Conservation (phyloP, 1,139 yeast species). For the Hyphopichia khmerensis region DNA sequence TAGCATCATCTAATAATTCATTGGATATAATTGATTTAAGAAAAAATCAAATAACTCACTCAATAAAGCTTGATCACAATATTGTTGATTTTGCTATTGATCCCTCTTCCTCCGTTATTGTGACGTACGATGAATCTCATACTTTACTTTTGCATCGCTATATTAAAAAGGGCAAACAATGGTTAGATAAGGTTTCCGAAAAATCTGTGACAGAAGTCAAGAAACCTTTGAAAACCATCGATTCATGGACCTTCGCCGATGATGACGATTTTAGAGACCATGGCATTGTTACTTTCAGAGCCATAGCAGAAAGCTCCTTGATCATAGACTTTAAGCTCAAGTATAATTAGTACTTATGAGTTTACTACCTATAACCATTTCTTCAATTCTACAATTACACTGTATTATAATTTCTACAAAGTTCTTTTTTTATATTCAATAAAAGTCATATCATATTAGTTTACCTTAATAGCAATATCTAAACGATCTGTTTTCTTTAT, state of each 20-base stretch:
- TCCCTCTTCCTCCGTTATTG: constrained; percentile 41
- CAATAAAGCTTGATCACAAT: constrained; percentile 18
- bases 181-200: constrained; percentile 22
- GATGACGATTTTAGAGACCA: constrained; percentile 8
- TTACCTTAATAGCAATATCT: constrained; percentile 8
- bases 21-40: constrained; percentile 61
- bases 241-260: constrained; percentile 9
- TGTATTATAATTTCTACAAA: background rate
- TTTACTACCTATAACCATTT: background rate
- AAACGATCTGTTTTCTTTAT: constrained; percentile 10
- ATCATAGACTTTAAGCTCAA: constrained; percentile 11
- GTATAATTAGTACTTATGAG: constrained; percentile 1
- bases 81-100: constrained; percentile 39
- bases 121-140: constrained; percentile 20
- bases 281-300: constrained; percentile 10
- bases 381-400: background rate
- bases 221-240: constrained; percentile 6
- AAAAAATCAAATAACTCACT: constrained; percentile 35
- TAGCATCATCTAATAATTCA: constrained; percentile 18
- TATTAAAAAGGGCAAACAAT: constrained; percentile 43
- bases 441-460: background rate
- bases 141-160: constrained; percentile 30
- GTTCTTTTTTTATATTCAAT: background rate
- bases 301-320: constrained; percentile 11
- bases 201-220: constrained; percentile 5